Evolutionary conservation across 345 rosid genomes (phyloP).

Genomic region (Lepidium aucheri): DNA sequence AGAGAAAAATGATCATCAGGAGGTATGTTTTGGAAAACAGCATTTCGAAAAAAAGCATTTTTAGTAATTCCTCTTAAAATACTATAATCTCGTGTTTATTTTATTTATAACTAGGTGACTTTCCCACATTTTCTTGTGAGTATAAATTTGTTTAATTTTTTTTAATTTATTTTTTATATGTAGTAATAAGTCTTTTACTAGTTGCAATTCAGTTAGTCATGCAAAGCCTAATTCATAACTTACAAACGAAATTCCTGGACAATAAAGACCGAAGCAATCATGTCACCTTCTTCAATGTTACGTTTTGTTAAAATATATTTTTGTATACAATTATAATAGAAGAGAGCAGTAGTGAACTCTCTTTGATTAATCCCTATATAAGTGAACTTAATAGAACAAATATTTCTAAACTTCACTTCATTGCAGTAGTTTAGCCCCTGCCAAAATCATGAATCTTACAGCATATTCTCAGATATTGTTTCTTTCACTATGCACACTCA

Average conservation of each 20-base stretch:
- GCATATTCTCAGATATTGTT: neutral
- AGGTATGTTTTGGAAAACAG: no score
- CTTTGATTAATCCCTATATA: neutral
- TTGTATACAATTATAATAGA: neutral
- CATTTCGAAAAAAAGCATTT: no score
- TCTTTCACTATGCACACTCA: conserved; percentile 14
- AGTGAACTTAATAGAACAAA: neutral
- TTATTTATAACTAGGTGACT: no score
- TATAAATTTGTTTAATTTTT: no score
- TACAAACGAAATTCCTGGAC: conserved; percentile 7
- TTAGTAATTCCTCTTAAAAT: no score
- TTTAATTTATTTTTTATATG: no score
- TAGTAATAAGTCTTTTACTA: no score
- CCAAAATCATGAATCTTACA: conserved; percentile 19
- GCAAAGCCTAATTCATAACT: conserved; percentile 5
- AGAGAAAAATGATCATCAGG: no score
- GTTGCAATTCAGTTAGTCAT: no score
- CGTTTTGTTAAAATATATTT: neutral
- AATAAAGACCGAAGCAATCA: neutral
- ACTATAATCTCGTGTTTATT: no score
- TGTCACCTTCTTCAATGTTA: conserved; percentile 1
- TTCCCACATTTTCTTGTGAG: no score
- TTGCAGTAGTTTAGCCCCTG: neutral
- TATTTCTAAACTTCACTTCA: neutral
- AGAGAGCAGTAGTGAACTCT: neutral